These are phyloP conservation scores for Hibiscus trionum DNA, from an alignment of 345 rosid species.

Conservation along the genomic window DNA sequence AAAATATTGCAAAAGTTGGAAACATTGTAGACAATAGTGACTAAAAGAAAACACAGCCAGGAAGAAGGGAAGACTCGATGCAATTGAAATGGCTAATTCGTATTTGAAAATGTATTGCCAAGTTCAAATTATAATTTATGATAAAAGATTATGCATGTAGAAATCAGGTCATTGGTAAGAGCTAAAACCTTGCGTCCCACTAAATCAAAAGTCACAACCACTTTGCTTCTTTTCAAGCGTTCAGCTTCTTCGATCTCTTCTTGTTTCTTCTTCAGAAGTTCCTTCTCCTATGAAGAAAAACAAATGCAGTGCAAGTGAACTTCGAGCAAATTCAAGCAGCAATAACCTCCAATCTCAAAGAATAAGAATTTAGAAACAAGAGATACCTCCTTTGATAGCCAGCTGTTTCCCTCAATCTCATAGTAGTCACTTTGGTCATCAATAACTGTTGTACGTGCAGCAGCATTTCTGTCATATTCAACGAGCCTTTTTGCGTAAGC, in stretches of 20 bases:
- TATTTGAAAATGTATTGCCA: background rate
- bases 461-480: slow-evolving; percentile 83
- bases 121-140: too few relatives aligned
- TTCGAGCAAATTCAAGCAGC: background rate
- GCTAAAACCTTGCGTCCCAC: slow-evolving; percentile 83
- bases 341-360: background rate
- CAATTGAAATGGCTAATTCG: background rate
- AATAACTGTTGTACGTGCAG: slow-evolving; percentile 86
- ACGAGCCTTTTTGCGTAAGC: slow-evolving; percentile 89
- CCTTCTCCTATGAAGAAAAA: slow-evolving; percentile 56
- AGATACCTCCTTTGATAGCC: slow-evolving; percentile 84
- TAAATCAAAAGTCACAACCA: slow-evolving; percentile 82
- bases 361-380: slow-evolving; percentile 6
- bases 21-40: background rate
- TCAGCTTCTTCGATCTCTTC: slow-evolving; percentile 68
- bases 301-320: background rate
- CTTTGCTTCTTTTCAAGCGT: slow-evolving; percentile 58
- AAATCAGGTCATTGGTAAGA: background rate
- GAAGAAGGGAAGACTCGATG: background rate
- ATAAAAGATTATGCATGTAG: background rate
- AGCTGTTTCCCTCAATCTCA: slow-evolving; percentile 81
- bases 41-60: background rate
- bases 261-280: slow-evolving; percentile 70
- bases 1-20: background rate
- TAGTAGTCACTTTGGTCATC: slow-evolving; percentile 98